phyloP scores from a whole-genome alignment of 805 yeast genomes.

The Torulaspora franciscae region DNA sequence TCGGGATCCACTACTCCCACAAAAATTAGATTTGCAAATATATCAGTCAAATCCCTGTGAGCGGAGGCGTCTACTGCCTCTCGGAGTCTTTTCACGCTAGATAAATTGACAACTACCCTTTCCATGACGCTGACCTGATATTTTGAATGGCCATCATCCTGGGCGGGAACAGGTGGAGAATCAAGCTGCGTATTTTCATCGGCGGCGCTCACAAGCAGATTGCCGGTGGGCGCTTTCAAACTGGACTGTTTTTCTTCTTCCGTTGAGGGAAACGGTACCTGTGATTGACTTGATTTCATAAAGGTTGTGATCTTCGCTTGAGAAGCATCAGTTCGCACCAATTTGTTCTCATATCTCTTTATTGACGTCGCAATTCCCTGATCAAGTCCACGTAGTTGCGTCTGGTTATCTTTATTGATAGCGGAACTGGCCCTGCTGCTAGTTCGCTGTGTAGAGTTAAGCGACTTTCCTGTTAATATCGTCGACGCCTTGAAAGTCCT shows the following conservation, averaged over 20 bases:
- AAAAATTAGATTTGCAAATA: constrained; percentile 64
- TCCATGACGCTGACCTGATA: constrained; percentile 25
- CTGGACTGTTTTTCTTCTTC: not conserved
- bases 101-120: constrained; percentile 44
- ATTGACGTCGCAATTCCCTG: constrained; percentile 9
- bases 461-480: constrained; percentile 35
- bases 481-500: constrained; percentile 67
- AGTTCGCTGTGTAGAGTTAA: constrained; percentile 9
- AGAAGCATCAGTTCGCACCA: constrained; percentile 35
- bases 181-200: not conserved
- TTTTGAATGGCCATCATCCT: not conserved
- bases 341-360: constrained; percentile 33
- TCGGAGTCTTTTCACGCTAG: constrained; percentile 56
- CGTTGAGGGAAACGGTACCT: not conserved
- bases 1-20: constrained; percentile 78
- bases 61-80: constrained; percentile 43
- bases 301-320: constrained; percentile 32
- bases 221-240: not conserved
- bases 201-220: not conserved
- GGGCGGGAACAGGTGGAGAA: not conserved
- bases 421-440: not conserved
- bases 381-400: constrained; percentile 3
- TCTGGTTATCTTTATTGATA: constrained; percentile 1
- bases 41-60: constrained; percentile 54
- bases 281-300: constrained; percentile 10